phyloP scores from a whole-genome alignment of 2,329 filamentous ascomycete genomes.

The Corynespora cassiicola region DNA sequence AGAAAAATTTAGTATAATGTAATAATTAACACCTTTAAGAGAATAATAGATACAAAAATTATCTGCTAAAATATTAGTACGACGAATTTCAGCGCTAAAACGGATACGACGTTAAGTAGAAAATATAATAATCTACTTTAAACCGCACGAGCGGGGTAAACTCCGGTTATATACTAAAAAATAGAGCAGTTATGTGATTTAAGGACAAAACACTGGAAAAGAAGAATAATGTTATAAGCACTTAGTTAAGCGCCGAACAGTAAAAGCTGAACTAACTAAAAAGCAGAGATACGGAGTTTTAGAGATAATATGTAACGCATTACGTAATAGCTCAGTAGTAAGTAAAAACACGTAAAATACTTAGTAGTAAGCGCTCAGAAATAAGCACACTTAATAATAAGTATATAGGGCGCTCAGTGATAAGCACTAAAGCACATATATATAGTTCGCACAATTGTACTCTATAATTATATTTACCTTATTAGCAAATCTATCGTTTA shows the following conservation, averaged over 20 bases:
- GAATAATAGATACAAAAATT: no score
- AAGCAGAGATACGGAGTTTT: no score
- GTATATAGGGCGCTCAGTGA: conserved; percentile 50
- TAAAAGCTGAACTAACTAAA: neutral
- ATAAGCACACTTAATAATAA: conserved; percentile 52
- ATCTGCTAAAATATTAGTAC: no score
- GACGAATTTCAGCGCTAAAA: no score
- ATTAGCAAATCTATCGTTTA: no score
- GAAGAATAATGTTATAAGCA: conserved; percentile 55
- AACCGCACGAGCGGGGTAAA: conserved; percentile 33
- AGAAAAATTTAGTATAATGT: no score
- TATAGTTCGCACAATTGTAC: no score
- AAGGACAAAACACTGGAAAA: conserved; percentile 51
- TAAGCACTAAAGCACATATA: conserved; percentile 51
- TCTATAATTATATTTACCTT: no score
- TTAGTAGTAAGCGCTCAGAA: conserved; percentile 54
- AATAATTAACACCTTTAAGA: no score
- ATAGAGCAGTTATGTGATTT: conserved; percentile 46
- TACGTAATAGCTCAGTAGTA: conserved; percentile 46
- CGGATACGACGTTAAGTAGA: no score
- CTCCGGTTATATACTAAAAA: no score
- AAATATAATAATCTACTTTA: no score
- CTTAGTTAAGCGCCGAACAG: conserved; percentile 34
- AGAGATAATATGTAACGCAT: conserved; percentile 5
- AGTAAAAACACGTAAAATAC: conserved; percentile 51